Conservation (phyloP, 306 rosid species). For the Argentina anserina region DNA sequence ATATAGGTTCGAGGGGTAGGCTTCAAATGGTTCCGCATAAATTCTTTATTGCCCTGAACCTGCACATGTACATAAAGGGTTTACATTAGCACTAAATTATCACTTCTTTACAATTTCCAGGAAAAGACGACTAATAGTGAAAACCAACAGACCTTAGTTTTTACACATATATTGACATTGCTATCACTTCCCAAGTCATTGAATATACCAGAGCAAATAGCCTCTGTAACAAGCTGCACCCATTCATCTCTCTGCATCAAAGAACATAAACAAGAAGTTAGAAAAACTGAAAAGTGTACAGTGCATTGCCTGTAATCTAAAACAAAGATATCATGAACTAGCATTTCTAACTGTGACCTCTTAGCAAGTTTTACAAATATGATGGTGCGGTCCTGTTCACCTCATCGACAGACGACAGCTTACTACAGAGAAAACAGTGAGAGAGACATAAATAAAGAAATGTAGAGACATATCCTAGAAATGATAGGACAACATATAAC, state of each 20-base stretch:
- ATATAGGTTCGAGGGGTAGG: conserved; percentile 89
- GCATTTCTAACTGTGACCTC: background rate
- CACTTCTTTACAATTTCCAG: conserved; percentile 1
- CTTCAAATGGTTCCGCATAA: conserved; percentile 71
- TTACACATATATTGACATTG: conserved; percentile 87
- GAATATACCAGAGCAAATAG: conserved; percentile 88
- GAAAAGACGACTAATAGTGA: conserved; percentile 2
- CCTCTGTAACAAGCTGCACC: conserved; percentile 38
- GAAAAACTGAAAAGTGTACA: background rate
- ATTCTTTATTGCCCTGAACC: conserved; percentile 83
- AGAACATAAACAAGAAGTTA: background rate
- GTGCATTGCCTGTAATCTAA: background rate
- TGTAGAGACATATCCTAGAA: too few species aligned
- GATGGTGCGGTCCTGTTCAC: too few species aligned
- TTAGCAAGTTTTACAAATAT: too few species aligned
- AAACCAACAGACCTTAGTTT: conserved; percentile 72
- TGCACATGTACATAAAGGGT: conserved; percentile 1
- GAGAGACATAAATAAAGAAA: too few species aligned
- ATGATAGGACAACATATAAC: too few species aligned
- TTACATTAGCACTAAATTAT: conserved; percentile 7
- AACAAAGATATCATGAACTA: background rate
- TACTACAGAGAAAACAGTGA: too few species aligned
- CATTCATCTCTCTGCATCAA: conserved; percentile 9
- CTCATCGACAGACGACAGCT: too few species aligned
- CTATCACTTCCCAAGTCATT: conserved; percentile 98